phyloP scores from a whole-genome alignment of 768 basidiomycete genomes.

The Mycena haematopus region DNA sequence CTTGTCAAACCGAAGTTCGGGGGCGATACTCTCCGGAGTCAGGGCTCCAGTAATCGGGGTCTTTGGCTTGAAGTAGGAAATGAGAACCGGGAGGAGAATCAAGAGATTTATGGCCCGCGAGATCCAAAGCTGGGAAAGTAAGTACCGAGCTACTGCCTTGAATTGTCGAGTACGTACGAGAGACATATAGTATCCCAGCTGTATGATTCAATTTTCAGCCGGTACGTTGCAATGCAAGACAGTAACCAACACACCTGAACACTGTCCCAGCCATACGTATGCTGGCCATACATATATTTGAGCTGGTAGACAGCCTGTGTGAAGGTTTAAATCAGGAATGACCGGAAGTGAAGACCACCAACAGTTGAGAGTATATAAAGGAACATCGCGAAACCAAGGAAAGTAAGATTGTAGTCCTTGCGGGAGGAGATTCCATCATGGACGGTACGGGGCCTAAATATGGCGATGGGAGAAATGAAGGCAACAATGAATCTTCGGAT shows the following conservation, averaged over 20 bases:
- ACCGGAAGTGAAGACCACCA: conserved; percentile 34
- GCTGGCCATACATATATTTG: conserved; percentile 81
- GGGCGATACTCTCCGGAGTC: conserved; percentile 54
- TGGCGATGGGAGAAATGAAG: conserved; percentile 67
- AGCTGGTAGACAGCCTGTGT: conserved; percentile 69
- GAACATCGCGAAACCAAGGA: conserved; percentile 69
- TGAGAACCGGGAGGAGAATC: conserved; percentile 70
- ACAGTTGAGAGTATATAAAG: conserved; percentile 70
- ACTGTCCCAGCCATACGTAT: conserved; percentile 72
- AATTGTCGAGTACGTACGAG: conserved; percentile 33
- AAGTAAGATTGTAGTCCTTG: conserved; percentile 78
- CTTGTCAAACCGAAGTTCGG: conserved; percentile 74
- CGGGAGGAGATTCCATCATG: conserved; percentile 42
- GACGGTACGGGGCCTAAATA: conserved; percentile 68
- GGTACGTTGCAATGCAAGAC: conserved; percentile 6
- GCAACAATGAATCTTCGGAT: conserved; percentile 43
- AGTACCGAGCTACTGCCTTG: background rate
- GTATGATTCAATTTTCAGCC: conserved; percentile 1
- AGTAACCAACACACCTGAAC: conserved; percentile 49
- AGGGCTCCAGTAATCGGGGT: conserved; percentile 36
- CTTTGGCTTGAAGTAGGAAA: conserved; percentile 66
- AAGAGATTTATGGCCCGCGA: conserved; percentile 71
- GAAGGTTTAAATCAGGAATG: conserved; percentile 14
- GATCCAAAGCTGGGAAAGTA: conserved; percentile 51
- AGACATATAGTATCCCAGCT: conserved; percentile 81